Evolutionary conservation across 2,329 filamentous ascomycete species (phyloP), one percentile per base, ranked within the genome.

Genomic region (Penicillium sp.): DNA sequence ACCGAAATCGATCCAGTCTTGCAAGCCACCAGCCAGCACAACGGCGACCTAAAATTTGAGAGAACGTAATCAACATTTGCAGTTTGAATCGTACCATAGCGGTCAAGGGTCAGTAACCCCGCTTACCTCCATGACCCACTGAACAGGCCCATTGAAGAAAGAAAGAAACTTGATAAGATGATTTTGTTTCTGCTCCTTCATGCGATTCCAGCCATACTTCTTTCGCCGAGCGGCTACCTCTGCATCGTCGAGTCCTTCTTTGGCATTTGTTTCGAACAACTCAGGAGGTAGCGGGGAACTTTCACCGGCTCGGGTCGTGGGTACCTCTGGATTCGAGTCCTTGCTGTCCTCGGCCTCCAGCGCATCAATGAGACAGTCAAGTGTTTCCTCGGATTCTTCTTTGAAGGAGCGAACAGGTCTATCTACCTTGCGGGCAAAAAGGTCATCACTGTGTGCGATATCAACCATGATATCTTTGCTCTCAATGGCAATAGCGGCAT

Each of bases 1-100:
- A 81, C 90, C 91, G 69, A 96, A 93, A 79, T 96, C 91, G 61
- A 96, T 88, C 91, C 91, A 96, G 68, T 94, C 89, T 75, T 89
- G 76, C 39, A 96, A 84, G 84, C 89, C 89, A 58, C 88, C 89
- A 70, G 91, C 90, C 55, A 95, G 82, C 68, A 92, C 80, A 64
- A 88, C 88, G 58, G 90, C 89, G 75, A 84, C 82, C 84, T 86
- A 18, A 18, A 11, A 36, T 2, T 11, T 51, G 36, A 51, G 55
- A 44, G 47, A 45, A 11, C 13, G 18, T n/a, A 30, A 38, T 59
- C 9, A 59, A 43, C 32, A 19, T 23, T 11, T 49, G 29, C 18
- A 8, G n/a, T 18, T 36, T 6, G n/a, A 19, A 47, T 7, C 11
- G 10, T 9, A 14, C 13, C 8, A 44, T n/a, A 23, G 23, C 23